phyloP scores from a whole-genome alignment of 1,284 basidiomycete genomes.

The Veloboletus limbatus region DNA sequence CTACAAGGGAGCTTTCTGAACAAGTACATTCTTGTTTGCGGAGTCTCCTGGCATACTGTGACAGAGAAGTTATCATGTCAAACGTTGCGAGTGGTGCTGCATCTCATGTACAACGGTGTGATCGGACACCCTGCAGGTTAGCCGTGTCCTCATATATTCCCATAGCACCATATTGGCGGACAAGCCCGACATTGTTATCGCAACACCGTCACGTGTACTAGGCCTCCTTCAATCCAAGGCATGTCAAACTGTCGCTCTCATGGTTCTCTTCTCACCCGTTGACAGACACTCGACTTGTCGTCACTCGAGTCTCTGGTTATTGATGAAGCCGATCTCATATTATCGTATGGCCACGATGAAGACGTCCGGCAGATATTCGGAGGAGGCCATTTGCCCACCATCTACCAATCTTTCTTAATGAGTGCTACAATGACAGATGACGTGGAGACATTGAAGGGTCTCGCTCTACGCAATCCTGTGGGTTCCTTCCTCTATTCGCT shows the following conservation, averaged over 20 bases:
- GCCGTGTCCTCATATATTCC: conserved; percentile 3
- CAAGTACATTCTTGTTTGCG: conserved; percentile 80
- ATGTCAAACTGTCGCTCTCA: not conserved
- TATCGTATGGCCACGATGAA: conserved; percentile 96
- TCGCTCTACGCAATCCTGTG: conserved; percentile 86
- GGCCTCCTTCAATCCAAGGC: conserved; percentile 80
- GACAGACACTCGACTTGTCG: conserved; percentile 57
- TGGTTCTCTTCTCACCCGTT: conserved; percentile 3
- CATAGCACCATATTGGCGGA: conserved; percentile 78
- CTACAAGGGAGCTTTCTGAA: conserved; percentile 91
- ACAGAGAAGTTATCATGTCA: conserved; percentile 68
- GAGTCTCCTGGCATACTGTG: conserved; percentile 70
- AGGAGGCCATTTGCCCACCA: conserved; percentile 76
- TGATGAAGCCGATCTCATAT: conserved; percentile 96
- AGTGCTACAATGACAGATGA: conserved; percentile 98
- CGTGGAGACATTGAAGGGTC: conserved; percentile 86
- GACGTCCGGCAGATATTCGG: conserved; percentile 85
- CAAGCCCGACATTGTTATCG: conserved; percentile 88
- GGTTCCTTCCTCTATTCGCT: conserved; percentile 26
- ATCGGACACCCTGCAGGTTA: not conserved
- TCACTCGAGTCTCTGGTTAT: conserved; percentile 87
- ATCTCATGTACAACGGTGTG: conserved; percentile 74
- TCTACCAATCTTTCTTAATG: conserved; percentile 96
- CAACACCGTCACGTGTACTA: conserved; percentile 87
- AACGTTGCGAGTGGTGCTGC: conserved; percentile 81